Base-by-base conservation (phyloP, 176 grass and related monocot species). In the Lolium perenne region DNA sequence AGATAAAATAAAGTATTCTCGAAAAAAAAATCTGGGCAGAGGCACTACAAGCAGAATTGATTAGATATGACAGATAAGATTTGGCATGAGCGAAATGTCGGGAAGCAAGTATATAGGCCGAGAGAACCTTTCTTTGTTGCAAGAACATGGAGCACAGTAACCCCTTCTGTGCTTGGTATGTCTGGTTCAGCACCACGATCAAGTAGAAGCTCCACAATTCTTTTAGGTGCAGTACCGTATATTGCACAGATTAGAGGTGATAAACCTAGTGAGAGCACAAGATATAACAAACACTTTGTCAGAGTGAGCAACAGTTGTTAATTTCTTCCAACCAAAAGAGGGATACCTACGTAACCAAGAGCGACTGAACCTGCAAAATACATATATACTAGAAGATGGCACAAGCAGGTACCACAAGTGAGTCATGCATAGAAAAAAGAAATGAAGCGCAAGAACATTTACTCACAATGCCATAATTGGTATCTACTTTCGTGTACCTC, bases 91-190 rank as follows among this genome's bases (percentile, higher is more conserved):
- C 32, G 32, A 35, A 35, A 35, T 35, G 18, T 10, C 18, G 10
- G 10, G 17, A 18, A 53, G 38, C 79, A 51, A 26, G 12, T 29
- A 66, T 56, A 20, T 48, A 21, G 15, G 11, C 15, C 68, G 6
- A 84, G 6, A 75, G 23, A 84, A 84, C 82, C 71, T 75, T 43
- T 5, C 41, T 43, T 43, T 47, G 41, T 48, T 63, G 82, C 82
- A 38, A 65, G 10, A 8, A 50, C 12, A 65, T 84, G 71, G 25
- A 84, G 82, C 22, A 58, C 21, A 16, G 57, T 62, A 38, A 15
- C 20, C 25, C 82, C 71, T 75, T 32, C 11, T 12, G 1, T 15
- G 25, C 1, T 32, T 65, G 11, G 10, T 32, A 65, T 3, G 62
- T 65, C 23, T 65, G 25, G 62, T 32, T 65, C 0, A 32, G 62